Percentiles rank a stretch among this genome's conserved stretches.
Conservation (phyloP, 805 yeast genomes). For the Candida khao-thaluensis region DNA sequence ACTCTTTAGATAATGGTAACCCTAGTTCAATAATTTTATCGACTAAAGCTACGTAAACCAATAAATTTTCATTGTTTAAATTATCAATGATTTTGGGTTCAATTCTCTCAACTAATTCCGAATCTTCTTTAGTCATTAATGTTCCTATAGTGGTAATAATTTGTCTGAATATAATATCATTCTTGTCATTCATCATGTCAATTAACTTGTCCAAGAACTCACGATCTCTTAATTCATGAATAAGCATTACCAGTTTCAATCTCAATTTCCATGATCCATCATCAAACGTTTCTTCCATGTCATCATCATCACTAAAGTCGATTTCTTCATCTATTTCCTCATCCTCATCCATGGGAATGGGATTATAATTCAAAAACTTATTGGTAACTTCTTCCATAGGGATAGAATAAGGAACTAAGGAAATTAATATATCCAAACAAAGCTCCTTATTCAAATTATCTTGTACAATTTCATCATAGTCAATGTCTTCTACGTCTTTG, state of each 20-base stretch:
- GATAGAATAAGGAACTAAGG: slow-evolving; percentile 15
- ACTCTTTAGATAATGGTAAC: slow-evolving; percentile 10
- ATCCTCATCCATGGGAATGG: slow-evolving; percentile 28
- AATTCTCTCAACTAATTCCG: slow-evolving; percentile 1
- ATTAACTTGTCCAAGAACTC: slow-evolving; percentile 11
- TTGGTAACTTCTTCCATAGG: slow-evolving; percentile 11
- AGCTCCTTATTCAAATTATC: slow-evolving; percentile 53
- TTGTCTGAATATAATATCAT: slow-evolving; percentile 51
- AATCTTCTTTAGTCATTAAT: slow-evolving; percentile 2
- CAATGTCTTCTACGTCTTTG: slow-evolving; percentile 32
- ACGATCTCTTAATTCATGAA: slow-evolving; percentile 26
- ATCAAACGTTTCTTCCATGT: slow-evolving; percentile 38
- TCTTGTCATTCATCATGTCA: slow-evolving; percentile 36
- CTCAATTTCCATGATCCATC: slow-evolving; percentile 61
- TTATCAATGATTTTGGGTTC: slow-evolving; percentile 27
- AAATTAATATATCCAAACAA: slow-evolving; percentile 43
- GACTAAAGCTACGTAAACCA: slow-evolving; percentile 10
- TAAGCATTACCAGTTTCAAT: slow-evolving; percentile 46
- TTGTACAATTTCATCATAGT: slow-evolving; percentile 42
- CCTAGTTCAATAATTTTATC: slow-evolving; percentile 8
- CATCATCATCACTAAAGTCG: slow-evolving; percentile 48
- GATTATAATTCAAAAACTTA: slow-evolving; percentile 31
- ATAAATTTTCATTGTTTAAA: slow-evolving; percentile 14
- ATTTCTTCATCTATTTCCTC: slow-evolving; percentile 37
- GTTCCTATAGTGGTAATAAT: slow-evolving; percentile 44